Evolutionary conservation across 1,139 yeast genomes (phyloP).

Genomic region (Kurtzmaniella natalensis): DNA sequence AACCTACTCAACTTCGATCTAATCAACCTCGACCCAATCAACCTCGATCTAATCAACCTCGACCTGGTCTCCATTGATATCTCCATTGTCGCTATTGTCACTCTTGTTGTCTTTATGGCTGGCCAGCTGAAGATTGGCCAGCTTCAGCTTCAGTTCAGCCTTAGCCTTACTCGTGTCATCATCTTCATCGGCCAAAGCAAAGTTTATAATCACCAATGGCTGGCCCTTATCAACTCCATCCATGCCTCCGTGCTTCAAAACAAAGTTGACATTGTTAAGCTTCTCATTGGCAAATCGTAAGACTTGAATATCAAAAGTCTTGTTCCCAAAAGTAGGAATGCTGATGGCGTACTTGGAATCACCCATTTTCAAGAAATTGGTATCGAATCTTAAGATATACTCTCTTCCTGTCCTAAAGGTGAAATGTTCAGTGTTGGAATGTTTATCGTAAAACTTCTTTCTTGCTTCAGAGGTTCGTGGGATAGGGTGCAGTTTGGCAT

Average conservation of each 20-base stretch:
- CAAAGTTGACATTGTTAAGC: slow-evolving; percentile 43
- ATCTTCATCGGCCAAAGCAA: slow-evolving; percentile 36
- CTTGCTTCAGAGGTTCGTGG: slow-evolving; percentile 30
- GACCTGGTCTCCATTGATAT: too few relatives aligned
- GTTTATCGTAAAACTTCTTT: slow-evolving; percentile 29
- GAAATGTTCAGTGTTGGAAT: slow-evolving; percentile 28
- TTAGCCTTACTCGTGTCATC: too few relatives aligned
- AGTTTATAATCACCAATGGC: slow-evolving; percentile 37
- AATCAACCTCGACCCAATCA: too few relatives aligned
- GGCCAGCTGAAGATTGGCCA: too few relatives aligned
- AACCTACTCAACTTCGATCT: too few relatives aligned
- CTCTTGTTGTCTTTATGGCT: too few relatives aligned
- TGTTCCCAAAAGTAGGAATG: slow-evolving; percentile 36
- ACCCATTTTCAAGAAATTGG: slow-evolving; percentile 36
- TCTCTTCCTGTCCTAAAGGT: slow-evolving; percentile 20
- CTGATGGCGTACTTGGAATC: slow-evolving; percentile 40
- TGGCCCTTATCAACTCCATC: slow-evolving; percentile 36
- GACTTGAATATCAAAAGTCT: slow-evolving; percentile 39
- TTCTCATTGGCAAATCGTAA: slow-evolving; percentile 37
- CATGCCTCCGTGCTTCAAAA: slow-evolving; percentile 34
- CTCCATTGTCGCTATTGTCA: too few relatives aligned
- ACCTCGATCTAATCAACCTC: too few relatives aligned
- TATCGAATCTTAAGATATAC: slow-evolving; percentile 36
- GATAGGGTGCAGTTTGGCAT: slow-evolving; percentile 15
- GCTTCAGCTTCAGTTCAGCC: too few relatives aligned